Conservation (phyloP, 768 basidiomycete genomes). For the Lactifluus rugatus region DNA sequence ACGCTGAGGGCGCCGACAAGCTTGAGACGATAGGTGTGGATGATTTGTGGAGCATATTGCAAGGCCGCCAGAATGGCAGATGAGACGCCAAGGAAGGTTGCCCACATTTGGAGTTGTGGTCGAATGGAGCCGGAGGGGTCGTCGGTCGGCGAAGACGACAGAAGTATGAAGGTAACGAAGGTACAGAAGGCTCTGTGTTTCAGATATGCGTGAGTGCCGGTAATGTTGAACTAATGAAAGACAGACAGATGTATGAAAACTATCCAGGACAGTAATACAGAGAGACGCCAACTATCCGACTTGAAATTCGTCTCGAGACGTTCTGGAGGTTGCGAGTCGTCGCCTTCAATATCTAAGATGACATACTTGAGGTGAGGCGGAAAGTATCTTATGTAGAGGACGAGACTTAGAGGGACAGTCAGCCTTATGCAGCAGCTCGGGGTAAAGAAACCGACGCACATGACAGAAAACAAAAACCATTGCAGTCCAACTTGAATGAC, state of each 20-base stretch:
- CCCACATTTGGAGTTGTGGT: constrained; percentile 48
- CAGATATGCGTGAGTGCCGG: constrained; percentile 8
- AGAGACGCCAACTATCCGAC: constrained; percentile 69
- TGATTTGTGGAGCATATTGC: constrained; percentile 85
- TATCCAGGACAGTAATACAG: constrained; percentile 63
- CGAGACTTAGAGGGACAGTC: constrained; percentile 42
- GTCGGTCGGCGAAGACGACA: constrained; percentile 35
- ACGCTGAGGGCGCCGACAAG: constrained; percentile 91
- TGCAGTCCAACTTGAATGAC: constrained; percentile 73
- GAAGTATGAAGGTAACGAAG: constrained; percentile 53
- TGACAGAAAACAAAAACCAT: constrained; percentile 75
- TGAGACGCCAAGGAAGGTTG: constrained; percentile 77
- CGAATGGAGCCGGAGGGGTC: constrained; percentile 30
- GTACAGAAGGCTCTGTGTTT: constrained; percentile 41
- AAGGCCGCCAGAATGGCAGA: constrained; percentile 68
- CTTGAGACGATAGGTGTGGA: constrained; percentile 64
- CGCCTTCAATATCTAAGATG: constrained; percentile 32
- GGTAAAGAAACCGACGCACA: constrained; percentile 45
- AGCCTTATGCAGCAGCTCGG: not conserved
- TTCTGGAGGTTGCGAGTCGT: constrained; percentile 34
- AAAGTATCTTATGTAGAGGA: constrained; percentile 89
- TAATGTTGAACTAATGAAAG: not conserved
- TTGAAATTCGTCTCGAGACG: constrained; percentile 41
- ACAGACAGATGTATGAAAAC: constrained; percentile 66
- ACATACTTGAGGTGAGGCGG: constrained; percentile 73